Base-by-base conservation (phyloP, 495 filamentous ascomycete genomes). In the Penicillium daleae region DNA sequence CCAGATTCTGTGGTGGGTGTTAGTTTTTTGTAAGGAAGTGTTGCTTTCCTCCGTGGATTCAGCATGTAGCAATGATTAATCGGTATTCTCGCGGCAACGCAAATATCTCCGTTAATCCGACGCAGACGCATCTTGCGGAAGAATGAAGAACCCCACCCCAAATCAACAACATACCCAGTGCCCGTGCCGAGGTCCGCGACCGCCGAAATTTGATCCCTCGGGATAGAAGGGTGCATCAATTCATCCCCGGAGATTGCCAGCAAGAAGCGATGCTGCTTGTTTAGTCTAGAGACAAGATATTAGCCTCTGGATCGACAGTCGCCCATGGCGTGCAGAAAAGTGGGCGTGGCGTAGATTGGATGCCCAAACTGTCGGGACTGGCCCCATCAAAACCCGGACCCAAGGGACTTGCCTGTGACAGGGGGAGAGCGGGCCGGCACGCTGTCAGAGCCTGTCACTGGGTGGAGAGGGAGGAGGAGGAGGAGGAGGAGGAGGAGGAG, bases 121-220 rank as follows among this genome's bases (percentile, higher is more conserved):
- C 5, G 15, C 5, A 42, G 39, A 42, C 17, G 4, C 12, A n/a
- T 1, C 29, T 15, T 39, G 37, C 37, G 17, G 37, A 42, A 42
- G 10, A 6, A 8, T n/a, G 21, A 42, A 42, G 40, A 42, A 42
- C 8, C n/a, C 6, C 19, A 42, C 19, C 19, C 7, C 19, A 21
- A 22, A 10, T 9, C 19, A 1, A 15, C 15, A 13, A 65, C 61
- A 6, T 70, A 77, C 75, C 77, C 77, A 9, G 76, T 78, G 6
- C 77, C 77, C 24, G 76, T 78, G 8, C 67, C 77, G 7, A 80
- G 21, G 39, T 80, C 77, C 8, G 76, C 76, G 17, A 80, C 56
- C 1, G 69, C 35, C 0, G 51, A 52, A 10, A 77, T 54, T 2
- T 54, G 46, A 1, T 65, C 62, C 4, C 31, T 48, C 0, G 72